These are phyloP conservation scores for Calonectria hongkongensis DNA, from an alignment of 2,329 filamentous ascomycete genomes.

Conservation along the genomic window DNA sequence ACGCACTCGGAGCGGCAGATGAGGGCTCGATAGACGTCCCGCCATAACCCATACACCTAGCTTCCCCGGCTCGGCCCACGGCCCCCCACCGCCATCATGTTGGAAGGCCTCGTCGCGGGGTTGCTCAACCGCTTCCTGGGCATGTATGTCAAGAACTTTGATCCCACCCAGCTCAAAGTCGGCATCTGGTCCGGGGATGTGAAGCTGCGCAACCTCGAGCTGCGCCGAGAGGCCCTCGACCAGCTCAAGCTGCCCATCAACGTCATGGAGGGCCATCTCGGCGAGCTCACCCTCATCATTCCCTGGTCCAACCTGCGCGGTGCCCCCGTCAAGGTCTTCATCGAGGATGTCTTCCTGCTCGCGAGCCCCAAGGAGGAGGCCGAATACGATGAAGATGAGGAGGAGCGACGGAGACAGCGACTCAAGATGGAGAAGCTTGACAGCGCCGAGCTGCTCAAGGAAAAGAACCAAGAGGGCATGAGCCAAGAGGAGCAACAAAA, in stretches of 20 bases:
- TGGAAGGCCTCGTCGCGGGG: conserved; percentile 97
- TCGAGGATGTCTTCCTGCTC: conserved; percentile 97
- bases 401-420: conserved; percentile 88
- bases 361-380: conserved; percentile 97
- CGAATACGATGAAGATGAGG: conserved; percentile 94
- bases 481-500: conserved; percentile 97
- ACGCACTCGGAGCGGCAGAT: conserved; percentile 49
- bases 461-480: conserved; percentile 93
- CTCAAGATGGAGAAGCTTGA: conserved; percentile 99
- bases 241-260: conserved; percentile 98
- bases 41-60: conserved; percentile 42
- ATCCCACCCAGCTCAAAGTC: conserved; percentile 97
- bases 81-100: conserved; percentile 81
- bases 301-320: conserved; percentile 98
- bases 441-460: conserved; percentile 94
- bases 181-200: conserved; percentile 99
- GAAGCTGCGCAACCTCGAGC: conserved; percentile 92
- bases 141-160: conserved; percentile 99
- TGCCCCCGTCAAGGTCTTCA: conserved; percentile 94
- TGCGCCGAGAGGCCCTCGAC: conserved; percentile 95
- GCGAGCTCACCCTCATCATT: conserved; percentile 92
- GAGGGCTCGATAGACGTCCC: conserved; percentile 47
- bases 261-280: conserved; percentile 95
- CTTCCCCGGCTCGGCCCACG: conserved; percentile 83
- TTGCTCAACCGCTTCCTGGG: conserved; percentile 99